A percentile compares a stretch with the other conserved stretches of the same genome.
phyloP scores from a whole-genome alignment of 805 yeast genomes.

The Starmerella tilneyi region DNA sequence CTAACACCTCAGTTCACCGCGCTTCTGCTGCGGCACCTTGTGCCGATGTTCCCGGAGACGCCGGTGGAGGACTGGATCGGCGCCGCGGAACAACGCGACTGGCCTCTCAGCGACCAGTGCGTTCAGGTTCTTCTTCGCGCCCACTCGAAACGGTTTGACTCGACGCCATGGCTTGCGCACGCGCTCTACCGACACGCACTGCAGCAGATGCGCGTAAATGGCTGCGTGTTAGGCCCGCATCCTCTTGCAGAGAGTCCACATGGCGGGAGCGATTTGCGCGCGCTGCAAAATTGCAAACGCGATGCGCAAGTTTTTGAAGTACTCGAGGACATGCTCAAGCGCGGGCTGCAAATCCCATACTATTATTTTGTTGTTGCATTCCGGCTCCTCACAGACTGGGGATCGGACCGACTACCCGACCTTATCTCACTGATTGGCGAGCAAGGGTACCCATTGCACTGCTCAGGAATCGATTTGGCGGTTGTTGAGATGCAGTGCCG shows the following conservation, averaged over 20 bases:
- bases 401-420: neutral
- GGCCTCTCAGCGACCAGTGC: slow-evolving; percentile 15
- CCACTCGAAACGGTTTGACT: neutral
- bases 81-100: slow-evolving; percentile 15
- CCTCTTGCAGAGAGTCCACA: neutral
- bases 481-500: slow-evolving; percentile 19
- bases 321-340: slow-evolving; percentile 11
- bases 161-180: neutral
- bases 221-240: neutral
- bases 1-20: slow-evolving; percentile 14
- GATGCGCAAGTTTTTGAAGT: slow-evolving; percentile 4
- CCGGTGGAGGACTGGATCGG: slow-evolving; percentile 18
- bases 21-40: slow-evolving; percentile 15
- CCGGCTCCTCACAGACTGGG: slow-evolving; percentile 10
- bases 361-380: slow-evolving; percentile 16
- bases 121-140: slow-evolving; percentile 3
- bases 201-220: neutral
- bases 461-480: slow-evolving; percentile 24
- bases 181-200: neutral
- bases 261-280: neutral
- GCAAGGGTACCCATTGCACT: slow-evolving; percentile 21
- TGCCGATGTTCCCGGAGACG: slow-evolving; percentile 15
- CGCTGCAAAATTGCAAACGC: neutral
- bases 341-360: slow-evolving; percentile 20
- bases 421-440: slow-evolving; percentile 11